phyloP scores from a whole-genome alignment of 257 asterid species.

The Solanum bulbocastanum region DNA sequence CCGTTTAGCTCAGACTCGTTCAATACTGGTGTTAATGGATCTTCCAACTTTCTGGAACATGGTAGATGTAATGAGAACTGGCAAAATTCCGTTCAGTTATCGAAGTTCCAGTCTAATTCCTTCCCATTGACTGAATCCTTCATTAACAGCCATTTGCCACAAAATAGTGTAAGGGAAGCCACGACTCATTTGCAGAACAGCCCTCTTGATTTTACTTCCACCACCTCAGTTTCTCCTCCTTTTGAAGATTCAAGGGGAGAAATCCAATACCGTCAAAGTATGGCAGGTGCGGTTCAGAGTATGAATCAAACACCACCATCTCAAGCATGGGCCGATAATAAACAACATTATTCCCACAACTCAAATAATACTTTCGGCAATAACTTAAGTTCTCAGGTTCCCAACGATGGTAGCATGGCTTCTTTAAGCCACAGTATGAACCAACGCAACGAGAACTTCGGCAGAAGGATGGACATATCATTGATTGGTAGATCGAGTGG shows the following conservation, averaged over 20 bases:
- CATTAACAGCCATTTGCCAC: conserved; percentile 30
- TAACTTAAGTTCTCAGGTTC: conserved; percentile 25
- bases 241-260: conserved; percentile 43
- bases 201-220: conserved; percentile 30
- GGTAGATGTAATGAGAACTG: conserved; percentile 33
- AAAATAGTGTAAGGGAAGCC: conserved; percentile 24
- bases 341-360: conserved; percentile 22
- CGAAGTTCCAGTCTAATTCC: conserved; percentile 31
- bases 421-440: conserved; percentile 26
- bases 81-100: conserved; percentile 32
- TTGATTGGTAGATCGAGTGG: conserved; percentile 32
- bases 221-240: conserved; percentile 21
- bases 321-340: conserved; percentile 37
- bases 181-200: conserved; percentile 27
- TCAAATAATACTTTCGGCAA: conserved; percentile 17
- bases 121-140: conserved; percentile 33
- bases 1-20: conserved; percentile 40
- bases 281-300: conserved; percentile 25
- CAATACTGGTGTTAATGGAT: conserved; percentile 17
- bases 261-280: conserved; percentile 29
- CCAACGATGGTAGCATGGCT: conserved; percentile 21
- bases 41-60: conserved; percentile 43
- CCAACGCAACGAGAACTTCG: conserved; percentile 18
- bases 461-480: conserved; percentile 37
- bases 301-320: conserved; percentile 23